These are phyloP conservation scores for Rhizopus sp. DNA, from an alignment of 371 early-diverging fungal genomes.

Conservation along the genomic window DNA sequence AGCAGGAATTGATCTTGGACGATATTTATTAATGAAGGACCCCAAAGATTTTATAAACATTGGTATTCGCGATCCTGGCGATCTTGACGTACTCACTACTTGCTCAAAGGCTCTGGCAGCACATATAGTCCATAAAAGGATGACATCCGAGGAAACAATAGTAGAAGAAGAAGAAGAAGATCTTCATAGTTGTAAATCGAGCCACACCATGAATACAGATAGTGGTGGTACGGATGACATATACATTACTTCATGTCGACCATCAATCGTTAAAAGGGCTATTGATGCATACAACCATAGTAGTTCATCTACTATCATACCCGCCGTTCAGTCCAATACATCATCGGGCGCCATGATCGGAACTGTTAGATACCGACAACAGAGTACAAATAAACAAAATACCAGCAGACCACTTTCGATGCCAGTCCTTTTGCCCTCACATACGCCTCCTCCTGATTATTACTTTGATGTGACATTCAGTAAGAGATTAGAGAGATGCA, in stretches of 20 bases:
- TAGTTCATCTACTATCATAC: neutral
- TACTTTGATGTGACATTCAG: slow-evolving; percentile 2
- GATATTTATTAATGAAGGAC: slow-evolving; percentile 26
- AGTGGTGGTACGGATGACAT: neutral
- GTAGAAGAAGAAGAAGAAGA: slow-evolving; percentile 6
- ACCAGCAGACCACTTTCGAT: slow-evolving; percentile 23
- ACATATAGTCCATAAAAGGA: slow-evolving; percentile 27
- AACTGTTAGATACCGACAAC: neutral
- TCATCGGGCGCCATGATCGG: slow-evolving; percentile 14
- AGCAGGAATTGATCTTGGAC: slow-evolving; percentile 25
- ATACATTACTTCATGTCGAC: too few species aligned
- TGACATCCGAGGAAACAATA: neutral
- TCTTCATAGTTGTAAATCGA: neutral
- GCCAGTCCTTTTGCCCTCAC: slow-evolving; percentile 23
- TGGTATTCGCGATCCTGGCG: slow-evolving; percentile 29
- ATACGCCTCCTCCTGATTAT: slow-evolving; percentile 20
- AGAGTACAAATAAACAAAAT: slow-evolving; percentile 8
- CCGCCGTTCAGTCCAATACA: slow-evolving; percentile 22
- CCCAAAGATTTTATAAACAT: slow-evolving; percentile 30
- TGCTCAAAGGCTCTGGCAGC: slow-evolving; percentile 27
- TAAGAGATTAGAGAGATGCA: slow-evolving; percentile 31
- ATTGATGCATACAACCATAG: slow-evolving; percentile 35
- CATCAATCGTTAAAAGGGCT: slow-evolving; percentile 19
- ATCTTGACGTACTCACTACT: slow-evolving; percentile 24
- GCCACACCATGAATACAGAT: neutral